Conservation (phyloP, 164 flowering plant species). For the Annona squamosa region DNA sequence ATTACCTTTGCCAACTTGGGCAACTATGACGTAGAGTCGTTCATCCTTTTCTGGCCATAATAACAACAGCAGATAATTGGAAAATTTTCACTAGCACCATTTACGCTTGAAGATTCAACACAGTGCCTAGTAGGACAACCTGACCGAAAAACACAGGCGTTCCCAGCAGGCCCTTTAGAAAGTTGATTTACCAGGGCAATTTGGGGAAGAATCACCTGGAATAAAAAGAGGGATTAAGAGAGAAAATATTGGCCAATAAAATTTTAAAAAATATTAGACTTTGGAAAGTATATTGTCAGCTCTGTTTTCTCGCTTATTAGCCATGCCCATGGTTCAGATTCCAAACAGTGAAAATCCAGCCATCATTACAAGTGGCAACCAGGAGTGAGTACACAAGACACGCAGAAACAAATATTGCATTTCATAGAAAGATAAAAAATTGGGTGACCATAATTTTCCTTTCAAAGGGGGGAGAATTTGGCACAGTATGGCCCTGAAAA, state of each 20-base stretch:
- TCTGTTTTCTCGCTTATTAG: background rate
- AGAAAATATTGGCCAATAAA: too few species aligned
- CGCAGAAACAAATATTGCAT: background rate
- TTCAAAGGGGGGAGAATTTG: background rate
- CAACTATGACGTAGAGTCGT: conserved; percentile 17
- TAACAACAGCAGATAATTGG: background rate
- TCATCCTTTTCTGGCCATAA: conserved; percentile 1
- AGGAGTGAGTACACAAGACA: background rate
- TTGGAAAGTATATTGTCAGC: background rate
- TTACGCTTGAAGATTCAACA: conserved; percentile 25
- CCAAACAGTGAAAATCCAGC: background rate
- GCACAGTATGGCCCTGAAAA: background rate
- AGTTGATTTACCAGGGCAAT: conserved; percentile 23
- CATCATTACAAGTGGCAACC: background rate
- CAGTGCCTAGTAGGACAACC: conserved; percentile 18
- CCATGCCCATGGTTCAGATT: background rate
- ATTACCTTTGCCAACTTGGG: conserved; percentile 39
- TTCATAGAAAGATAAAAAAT: background rate
- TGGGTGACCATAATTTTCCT: background rate
- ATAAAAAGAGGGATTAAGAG: background rate
- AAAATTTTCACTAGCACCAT: conserved; percentile 3
- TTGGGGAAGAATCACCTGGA: conserved; percentile 46
- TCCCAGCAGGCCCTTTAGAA: conserved; percentile 11
- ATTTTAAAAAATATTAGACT: background rate
- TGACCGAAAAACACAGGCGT: conserved; percentile 43